Evolutionary conservation across 495 filamentous ascomycete genomes (phyloP).

Genomic region (Clavariopsis aquatica): DNA sequence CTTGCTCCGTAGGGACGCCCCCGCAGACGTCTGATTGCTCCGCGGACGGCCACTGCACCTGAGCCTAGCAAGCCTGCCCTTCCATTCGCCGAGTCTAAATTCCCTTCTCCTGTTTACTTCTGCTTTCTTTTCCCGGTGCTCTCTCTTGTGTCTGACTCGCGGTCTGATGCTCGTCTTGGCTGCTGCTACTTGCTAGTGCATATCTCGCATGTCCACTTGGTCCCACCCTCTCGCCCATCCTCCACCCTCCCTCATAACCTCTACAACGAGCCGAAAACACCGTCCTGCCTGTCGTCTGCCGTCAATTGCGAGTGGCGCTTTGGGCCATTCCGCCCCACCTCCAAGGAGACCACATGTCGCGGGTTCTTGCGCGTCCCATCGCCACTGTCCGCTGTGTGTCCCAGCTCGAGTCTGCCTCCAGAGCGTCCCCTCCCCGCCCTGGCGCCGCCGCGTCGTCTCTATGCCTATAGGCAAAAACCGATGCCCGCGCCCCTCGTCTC

Average conservation of each 20-base stretch:
- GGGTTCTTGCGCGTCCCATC: background rate
- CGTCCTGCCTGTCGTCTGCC: background rate
- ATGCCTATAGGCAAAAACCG: constrained; percentile 5
- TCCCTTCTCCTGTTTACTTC: background rate
- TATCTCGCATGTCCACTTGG: background rate
- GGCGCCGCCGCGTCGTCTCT: background rate
- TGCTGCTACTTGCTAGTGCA: background rate
- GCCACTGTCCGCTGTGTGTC: background rate
- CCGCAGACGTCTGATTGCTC: background rate
- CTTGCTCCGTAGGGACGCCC: background rate
- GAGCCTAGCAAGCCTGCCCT: background rate
- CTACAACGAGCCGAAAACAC: background rate
- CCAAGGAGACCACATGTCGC: background rate
- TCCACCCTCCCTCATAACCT: background rate
- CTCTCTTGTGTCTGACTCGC: background rate
- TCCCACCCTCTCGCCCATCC: background rate
- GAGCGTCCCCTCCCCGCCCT: constrained; percentile 4
- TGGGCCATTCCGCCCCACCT: background rate
- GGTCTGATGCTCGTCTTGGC: background rate
- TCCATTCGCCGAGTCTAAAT: background rate
- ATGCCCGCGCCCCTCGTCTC: constrained; percentile 30
- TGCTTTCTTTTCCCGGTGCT: background rate
- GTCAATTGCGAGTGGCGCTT: background rate
- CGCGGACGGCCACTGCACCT: background rate
- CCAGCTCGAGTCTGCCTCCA: background rate